These are phyloP conservation scores for Sinapis alba DNA, from an alignment of 441 rosid genomes.

Conservation along the genomic window DNA sequence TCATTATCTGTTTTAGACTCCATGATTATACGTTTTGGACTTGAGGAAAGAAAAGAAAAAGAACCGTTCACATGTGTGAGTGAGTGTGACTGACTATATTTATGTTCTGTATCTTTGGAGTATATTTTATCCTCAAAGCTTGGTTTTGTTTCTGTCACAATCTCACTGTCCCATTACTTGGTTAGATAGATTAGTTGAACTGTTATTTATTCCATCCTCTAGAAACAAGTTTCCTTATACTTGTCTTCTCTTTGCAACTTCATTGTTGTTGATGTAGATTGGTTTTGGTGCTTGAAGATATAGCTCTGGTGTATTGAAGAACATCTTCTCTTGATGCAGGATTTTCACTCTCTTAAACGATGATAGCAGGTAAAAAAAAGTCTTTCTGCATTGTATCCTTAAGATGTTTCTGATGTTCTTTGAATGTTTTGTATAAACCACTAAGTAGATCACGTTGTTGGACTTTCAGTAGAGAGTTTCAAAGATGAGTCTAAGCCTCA, in stretches of 20 bases:
- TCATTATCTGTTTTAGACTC: constrained; percentile 20
- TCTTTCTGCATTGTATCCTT: constrained; percentile 5
- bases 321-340: neutral
- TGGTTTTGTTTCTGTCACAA: constrained; percentile 34
- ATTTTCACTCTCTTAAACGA: neutral
- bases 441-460: constrained; percentile 21
- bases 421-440: neutral
- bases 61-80: constrained; percentile 33
- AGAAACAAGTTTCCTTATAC: constrained; percentile 29
- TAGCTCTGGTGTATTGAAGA: constrained; percentile 12
- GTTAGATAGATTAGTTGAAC: neutral
- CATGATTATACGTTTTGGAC: constrained; percentile 27
- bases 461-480: neutral
- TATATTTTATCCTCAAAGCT: neutral
- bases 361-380: constrained; percentile 34
- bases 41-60: neutral
- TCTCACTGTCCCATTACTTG: constrained; percentile 31
- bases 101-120: neutral
- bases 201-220: constrained; percentile 31
- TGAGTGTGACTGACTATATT: neutral
- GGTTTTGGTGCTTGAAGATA: constrained; percentile 37
- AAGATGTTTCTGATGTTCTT: neutral
- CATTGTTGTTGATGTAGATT: constrained; percentile 22
- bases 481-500: neutral
- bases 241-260: constrained; percentile 27